Base-by-base conservation (phyloP, 2,329 filamentous ascomycete species). In the Davidsoniella neocaledoniae region DNA sequence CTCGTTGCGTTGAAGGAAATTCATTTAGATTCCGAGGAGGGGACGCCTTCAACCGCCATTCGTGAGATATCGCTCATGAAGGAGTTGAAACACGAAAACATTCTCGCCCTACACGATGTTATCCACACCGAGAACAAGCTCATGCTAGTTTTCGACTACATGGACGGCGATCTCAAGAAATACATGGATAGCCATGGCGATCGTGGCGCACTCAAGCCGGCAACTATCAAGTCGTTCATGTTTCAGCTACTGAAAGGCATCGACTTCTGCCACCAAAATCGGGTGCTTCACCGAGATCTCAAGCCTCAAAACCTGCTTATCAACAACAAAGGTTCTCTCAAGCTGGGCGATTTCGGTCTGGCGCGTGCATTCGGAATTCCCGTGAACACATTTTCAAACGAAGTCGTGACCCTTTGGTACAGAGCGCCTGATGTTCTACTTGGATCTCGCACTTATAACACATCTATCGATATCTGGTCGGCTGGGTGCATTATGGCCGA, bases 41-140 rank as follows among this genome's bases (percentile, higher is more conserved):
- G 91, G 58, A 98, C 91, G 0, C 91, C 91, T 3, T 93, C 85
- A 47, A 98, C 91, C 0, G 91, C 91, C 43, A 98, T 98, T 63
- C 86, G 91, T 60, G 91, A 98, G 66, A 98, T 98, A 60, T 95
- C 88, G 1, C 74, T 98, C 51, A 96, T 98, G 91, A 98, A 98
- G 68, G 91, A 98, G 68, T 76, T 98, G 57, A 96, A 96, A 67
- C 91, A 98, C 66, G 88, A 95, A 64, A 96, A 95, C 63, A 96
- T 98, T 57, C 88, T 98, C 59, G 86, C 83, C 53, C 79, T 98
- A 4, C 86, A 96, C 73, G 91, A 98, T 72, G 91, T 98, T 51
- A 96, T 98, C 60, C 91, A 98, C 66, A 98, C 91, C 52, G 91
- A 98, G 71, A 98, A 96, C 69, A 98, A 98, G 66, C 79, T 98